These are phyloP conservation scores for Nigrograna mackinnonii DNA, from an alignment of 2,329 filamentous ascomycete genomes.

Conservation along the genomic window DNA sequence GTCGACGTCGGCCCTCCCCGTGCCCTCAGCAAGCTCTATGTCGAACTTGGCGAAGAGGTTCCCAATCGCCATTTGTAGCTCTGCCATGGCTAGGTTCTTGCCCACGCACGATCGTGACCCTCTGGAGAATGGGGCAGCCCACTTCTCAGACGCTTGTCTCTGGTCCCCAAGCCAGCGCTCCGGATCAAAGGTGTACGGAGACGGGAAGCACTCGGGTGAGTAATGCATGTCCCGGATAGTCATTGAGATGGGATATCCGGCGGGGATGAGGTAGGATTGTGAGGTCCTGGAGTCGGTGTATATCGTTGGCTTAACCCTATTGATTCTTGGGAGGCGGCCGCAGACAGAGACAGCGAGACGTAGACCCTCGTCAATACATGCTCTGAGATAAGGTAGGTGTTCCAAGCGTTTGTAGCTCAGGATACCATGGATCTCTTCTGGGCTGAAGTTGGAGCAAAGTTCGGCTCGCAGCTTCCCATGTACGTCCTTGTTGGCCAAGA, in stretches of 20 bases:
- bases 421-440: slow-evolving; percentile 8
- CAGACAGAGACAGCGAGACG: slow-evolving; percentile 11
- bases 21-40: slow-evolving; percentile 4
- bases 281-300: too few species aligned
- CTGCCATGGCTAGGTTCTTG: slow-evolving; percentile 12
- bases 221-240: slow-evolving; percentile 28
- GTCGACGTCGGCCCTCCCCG: slow-evolving; percentile 7
- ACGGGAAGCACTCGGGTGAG: slow-evolving; percentile 19
- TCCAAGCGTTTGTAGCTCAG: slow-evolving; percentile 11
- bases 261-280: too few species aligned
- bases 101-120: slow-evolving; percentile 22
- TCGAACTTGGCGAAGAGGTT: slow-evolving; percentile 15
- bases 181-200: slow-evolving; percentile 20
- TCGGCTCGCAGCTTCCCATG: slow-evolving; percentile 11
- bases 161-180: slow-evolving; percentile 34
- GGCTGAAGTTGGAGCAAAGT: slow-evolving; percentile 7
- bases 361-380: slow-evolving; percentile 11
- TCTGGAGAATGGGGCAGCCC: slow-evolving; percentile 16
- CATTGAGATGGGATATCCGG: too few species aligned
- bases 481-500: slow-evolving; percentile 16
- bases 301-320: too few species aligned
- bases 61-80: slow-evolving; percentile 14
- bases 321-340: too few species aligned
- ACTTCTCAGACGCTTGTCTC: slow-evolving; percentile 1
- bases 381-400: slow-evolving; percentile 11